These are phyloP conservation scores for Sphaerulina vaccinii DNA, from an alignment of 2,329 filamentous ascomycete species.

Conservation along the genomic window DNA sequence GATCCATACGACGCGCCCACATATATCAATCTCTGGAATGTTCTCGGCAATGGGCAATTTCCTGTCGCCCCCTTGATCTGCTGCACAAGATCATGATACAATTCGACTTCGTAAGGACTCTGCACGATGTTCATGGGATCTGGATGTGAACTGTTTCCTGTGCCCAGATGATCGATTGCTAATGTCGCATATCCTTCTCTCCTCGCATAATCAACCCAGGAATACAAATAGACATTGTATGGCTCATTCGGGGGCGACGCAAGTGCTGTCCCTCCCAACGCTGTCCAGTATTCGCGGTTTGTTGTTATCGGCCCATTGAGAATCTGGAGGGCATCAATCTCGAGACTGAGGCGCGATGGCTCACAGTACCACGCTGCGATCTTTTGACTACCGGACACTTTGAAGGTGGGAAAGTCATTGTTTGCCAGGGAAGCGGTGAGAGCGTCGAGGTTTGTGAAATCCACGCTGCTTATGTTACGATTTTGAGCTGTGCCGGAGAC, in stretches of 20 bases:
- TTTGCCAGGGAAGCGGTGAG: constrained; percentile 5
- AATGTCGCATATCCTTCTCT: constrained; percentile 15
- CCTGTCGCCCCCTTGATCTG: constrained; percentile 10
- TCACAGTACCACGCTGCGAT: constrained; percentile 19
- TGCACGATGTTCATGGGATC: constrained; percentile 16
- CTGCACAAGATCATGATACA: constrained; percentile 14
- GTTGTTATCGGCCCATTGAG: constrained; percentile 15
- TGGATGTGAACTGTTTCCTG: constrained; percentile 17
- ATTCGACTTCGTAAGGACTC: constrained; percentile 17
- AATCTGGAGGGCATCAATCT: constrained; percentile 15
- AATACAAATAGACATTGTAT: constrained; percentile 17
- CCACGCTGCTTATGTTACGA: constrained; percentile 13
- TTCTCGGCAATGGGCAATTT: constrained; percentile 2
- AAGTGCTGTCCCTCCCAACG: constrained; percentile 13
- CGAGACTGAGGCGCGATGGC: not conserved
- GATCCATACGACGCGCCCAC: constrained; percentile 20
- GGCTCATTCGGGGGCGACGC: not conserved
- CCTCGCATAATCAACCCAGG: constrained; percentile 18
- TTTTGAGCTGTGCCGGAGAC: constrained; percentile 16
- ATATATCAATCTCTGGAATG: constrained; percentile 12
- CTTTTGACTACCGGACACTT: constrained; percentile 11
- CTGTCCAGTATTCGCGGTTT: constrained; percentile 18
- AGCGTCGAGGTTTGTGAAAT: constrained; percentile 7
- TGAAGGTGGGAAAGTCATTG: constrained; percentile 6
- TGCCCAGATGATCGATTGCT: constrained; percentile 17